Percentiles rank a stretch among this genome's conserved stretches.
phyloP scores from a whole-genome alignment of 2,329 filamentous ascomycete species.

The Thielaviopsis populi region DNA sequence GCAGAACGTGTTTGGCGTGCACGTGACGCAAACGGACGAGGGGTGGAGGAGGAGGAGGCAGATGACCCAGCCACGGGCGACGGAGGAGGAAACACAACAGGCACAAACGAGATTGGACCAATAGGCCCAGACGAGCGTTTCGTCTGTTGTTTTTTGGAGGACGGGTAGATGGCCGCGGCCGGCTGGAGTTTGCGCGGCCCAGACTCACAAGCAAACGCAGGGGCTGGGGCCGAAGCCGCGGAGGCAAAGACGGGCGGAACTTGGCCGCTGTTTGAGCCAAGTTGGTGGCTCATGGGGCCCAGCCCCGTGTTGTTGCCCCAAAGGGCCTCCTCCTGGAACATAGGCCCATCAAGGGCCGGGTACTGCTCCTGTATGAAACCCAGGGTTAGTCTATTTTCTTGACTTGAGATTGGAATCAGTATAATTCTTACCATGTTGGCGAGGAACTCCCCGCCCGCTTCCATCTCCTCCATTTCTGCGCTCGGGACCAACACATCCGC shows the following conservation, averaged over 20 bases:
- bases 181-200: neutral
- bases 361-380: neutral
- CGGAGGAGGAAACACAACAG: neutral
- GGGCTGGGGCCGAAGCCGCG: neutral
- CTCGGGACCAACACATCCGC: neutral
- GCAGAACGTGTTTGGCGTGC: neutral
- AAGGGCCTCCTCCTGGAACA: neutral
- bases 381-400: neutral
- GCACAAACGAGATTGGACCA: neutral
- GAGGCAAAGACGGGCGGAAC: neutral
- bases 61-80: neutral
- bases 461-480: neutral
- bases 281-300: neutral
- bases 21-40: neutral
- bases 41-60: neutral
- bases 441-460: neutral
- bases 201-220: too few species aligned
- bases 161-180: neutral
- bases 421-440: neutral
- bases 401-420: neutral
- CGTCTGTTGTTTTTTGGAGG: neutral
- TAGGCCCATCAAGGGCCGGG: neutral
- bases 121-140: neutral
- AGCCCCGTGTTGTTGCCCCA: neutral
- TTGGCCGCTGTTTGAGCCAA: neutral